Evolutionary conservation across 805 yeast genomes (phyloP).

Genomic region (Metschnikowia dekortorum): DNA sequence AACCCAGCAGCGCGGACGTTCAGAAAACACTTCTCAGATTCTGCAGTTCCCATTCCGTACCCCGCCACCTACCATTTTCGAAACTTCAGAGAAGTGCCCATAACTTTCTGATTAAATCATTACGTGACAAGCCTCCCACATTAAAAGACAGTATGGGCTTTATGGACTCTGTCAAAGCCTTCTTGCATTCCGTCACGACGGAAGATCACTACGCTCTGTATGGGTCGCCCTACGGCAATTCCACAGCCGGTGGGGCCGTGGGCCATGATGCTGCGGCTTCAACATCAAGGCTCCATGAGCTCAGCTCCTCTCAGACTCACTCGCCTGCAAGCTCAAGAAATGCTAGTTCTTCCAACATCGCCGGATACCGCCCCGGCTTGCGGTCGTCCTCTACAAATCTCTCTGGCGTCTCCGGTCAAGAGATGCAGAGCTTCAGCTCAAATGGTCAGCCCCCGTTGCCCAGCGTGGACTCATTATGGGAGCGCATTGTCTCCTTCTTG

Average conservation of each 20-base stretch:
- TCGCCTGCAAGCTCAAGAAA: slow-evolving; percentile 25
- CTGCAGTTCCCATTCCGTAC: neutral
- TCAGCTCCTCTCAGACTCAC: slow-evolving; percentile 27
- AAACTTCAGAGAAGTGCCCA: neutral
- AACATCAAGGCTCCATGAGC: slow-evolving; percentile 34
- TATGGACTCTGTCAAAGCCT: slow-evolving; percentile 35
- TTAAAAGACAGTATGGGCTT: slow-evolving; percentile 28
- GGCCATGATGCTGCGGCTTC: slow-evolving; percentile 18
- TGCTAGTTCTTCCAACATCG: slow-evolving; percentile 16
- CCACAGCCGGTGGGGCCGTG: slow-evolving; percentile 16
- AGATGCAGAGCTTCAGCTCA: slow-evolving; percentile 13
- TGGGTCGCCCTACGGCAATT: slow-evolving; percentile 26
- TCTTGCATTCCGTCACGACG: slow-evolving; percentile 49
- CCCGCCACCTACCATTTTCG: neutral
- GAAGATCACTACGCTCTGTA: slow-evolving; percentile 58
- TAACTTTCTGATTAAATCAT: neutral
- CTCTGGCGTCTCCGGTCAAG: slow-evolving; percentile 19
- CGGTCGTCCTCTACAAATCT: slow-evolving; percentile 39
- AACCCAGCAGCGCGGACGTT: slow-evolving; percentile 1
- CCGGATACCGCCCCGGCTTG: slow-evolving; percentile 40
- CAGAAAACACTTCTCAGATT: neutral
- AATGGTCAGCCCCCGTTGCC: slow-evolving; percentile 20
- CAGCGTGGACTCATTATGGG: slow-evolving; percentile 41
- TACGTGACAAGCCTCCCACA: neutral
- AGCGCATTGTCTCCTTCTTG: slow-evolving; percentile 38